phyloP scores from a whole-genome alignment of 2,329 filamentous ascomycete genomes.

The Penicillium sp. region DNA sequence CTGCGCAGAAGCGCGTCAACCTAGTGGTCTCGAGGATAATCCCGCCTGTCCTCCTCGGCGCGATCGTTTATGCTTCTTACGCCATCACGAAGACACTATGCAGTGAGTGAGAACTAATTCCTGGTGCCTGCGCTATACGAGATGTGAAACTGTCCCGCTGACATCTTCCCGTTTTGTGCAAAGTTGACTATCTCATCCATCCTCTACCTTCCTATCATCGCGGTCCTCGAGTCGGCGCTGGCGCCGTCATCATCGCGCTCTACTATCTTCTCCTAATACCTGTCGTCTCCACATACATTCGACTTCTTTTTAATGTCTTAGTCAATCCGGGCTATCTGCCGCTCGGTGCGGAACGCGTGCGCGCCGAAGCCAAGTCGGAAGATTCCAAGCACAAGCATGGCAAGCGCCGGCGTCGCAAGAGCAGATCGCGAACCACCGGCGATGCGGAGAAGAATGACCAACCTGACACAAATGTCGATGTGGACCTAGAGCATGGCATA shows the following conservation, averaged over 20 bases:
- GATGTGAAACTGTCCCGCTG: not conserved
- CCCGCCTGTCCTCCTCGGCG: slow-evolving; percentile 68
- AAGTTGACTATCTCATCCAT: slow-evolving; percentile 73
- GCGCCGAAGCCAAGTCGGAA: slow-evolving; percentile 30
- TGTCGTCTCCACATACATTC: slow-evolving; percentile 69
- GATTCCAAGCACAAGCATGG: slow-evolving; percentile 22
- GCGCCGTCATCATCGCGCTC: slow-evolving; percentile 70
- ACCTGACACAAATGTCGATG: slow-evolving; percentile 6
- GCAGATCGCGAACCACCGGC: slow-evolving; percentile 27
- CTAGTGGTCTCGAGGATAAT: slow-evolving; percentile 67
- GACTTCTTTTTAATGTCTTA: slow-evolving; percentile 69
- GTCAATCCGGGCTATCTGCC: slow-evolving; percentile 75
- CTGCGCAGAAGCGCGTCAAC: slow-evolving; percentile 53
- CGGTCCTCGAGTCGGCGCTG: slow-evolving; percentile 58
- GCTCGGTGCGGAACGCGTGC: slow-evolving; percentile 54
- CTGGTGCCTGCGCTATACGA: not conserved
- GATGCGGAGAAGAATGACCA: slow-evolving; percentile 30
- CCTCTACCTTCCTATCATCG: slow-evolving; percentile 46
- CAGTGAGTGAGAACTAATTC: slow-evolving; percentile 54
- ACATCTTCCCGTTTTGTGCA: slow-evolving; percentile 9
- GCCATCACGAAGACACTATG: slow-evolving; percentile 69
- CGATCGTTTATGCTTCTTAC: slow-evolving; percentile 72
- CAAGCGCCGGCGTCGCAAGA: slow-evolving; percentile 31
- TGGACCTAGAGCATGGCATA: slow-evolving; percentile 36
- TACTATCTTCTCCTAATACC: slow-evolving; percentile 73